Conservation (phyloP, 169 alveolate species). For the Cardiosporidium cionae region DNA sequence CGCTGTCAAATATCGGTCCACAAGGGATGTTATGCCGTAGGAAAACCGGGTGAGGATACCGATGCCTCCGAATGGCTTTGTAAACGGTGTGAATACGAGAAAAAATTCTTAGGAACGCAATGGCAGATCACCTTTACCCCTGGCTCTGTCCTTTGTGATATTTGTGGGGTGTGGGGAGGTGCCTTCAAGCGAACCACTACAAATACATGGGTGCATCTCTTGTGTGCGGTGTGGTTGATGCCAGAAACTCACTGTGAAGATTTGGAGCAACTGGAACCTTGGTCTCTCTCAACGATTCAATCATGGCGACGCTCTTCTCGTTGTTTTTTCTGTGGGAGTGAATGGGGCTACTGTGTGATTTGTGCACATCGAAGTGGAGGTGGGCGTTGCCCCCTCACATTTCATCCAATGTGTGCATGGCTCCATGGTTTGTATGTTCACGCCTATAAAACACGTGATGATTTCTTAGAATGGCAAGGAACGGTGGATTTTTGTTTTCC, state of each 20-base stretch:
- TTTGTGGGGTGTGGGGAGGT: conserved; percentile 26
- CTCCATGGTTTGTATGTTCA: conserved; percentile 38
- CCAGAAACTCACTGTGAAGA: conserved; percentile 29
- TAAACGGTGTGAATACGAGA: conserved; percentile 23
- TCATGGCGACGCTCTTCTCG: conserved; percentile 5
- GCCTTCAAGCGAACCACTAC: conserved; percentile 6
- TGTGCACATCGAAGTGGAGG: conserved; percentile 27
- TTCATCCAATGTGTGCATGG: conserved; percentile 63
- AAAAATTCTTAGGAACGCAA: conserved; percentile 16
- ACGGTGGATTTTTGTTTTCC: conserved; percentile 27
- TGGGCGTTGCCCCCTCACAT: conserved; percentile 38
- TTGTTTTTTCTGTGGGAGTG: conserved; percentile 12
- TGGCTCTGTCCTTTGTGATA: conserved; percentile 12
- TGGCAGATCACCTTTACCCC: conserved; percentile 10
- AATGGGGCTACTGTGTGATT: conserved; percentile 23
- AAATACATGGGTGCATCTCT: conserved; percentile 16
- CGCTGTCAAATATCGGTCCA: conserved; percentile 49
- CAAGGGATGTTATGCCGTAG: conserved; percentile 54
- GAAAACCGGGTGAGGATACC: conserved; percentile 31
- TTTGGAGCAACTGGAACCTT: conserved; percentile 33
- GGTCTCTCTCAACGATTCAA: conserved; percentile 1
- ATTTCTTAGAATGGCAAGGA: conserved; percentile 3
- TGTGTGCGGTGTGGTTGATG: conserved; percentile 31
- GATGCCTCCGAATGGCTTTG: conserved; percentile 31
- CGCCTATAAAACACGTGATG: conserved; percentile 1